These are phyloP conservation scores for Clonostachys rosea DNA, from an alignment of 2,329 filamentous ascomycete species.

Conservation along the genomic window DNA sequence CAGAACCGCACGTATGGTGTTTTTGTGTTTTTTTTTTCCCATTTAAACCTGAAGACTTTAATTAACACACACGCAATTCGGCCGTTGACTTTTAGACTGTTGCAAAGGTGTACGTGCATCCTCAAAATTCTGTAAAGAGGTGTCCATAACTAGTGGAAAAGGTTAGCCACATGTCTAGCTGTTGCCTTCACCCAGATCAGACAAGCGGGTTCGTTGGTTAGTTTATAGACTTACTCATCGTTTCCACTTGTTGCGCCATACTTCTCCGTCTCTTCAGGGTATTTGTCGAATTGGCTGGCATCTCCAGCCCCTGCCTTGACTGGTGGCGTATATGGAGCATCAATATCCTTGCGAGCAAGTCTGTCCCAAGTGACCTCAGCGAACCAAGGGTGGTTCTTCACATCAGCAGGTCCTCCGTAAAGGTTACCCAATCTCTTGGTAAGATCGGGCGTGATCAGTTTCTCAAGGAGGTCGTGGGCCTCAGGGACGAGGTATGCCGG, in stretches of 20 bases:
- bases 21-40: too few species aligned
- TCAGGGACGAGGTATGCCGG: slow-evolving; percentile 93
- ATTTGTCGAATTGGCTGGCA: slow-evolving; percentile 96
- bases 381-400: slow-evolving; percentile 96
- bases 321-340: slow-evolving; percentile 94
- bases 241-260: slow-evolving; percentile 70
- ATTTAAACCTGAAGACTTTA: too few species aligned
- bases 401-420: slow-evolving; percentile 83
- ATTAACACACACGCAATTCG: too few species aligned
- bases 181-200: neutral
- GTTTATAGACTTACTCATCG: slow-evolving; percentile 69
- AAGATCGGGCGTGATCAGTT: slow-evolving; percentile 89
- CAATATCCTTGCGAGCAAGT: slow-evolving; percentile 90
- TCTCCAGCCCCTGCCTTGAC: slow-evolving; percentile 92
- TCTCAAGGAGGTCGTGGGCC: slow-evolving; percentile 86
- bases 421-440: slow-evolving; percentile 94
- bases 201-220: neutral
- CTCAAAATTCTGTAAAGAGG: slow-evolving; percentile 4
- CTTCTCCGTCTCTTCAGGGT: slow-evolving; percentile 92
- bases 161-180: neutral
- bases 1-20: too few species aligned
- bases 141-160: neutral
- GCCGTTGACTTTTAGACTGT: neutral
- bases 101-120: neutral
- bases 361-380: slow-evolving; percentile 97